phyloP scores from a whole-genome alignment of 768 basidiomycete species.

The Phaeolepiota aurea region DNA sequence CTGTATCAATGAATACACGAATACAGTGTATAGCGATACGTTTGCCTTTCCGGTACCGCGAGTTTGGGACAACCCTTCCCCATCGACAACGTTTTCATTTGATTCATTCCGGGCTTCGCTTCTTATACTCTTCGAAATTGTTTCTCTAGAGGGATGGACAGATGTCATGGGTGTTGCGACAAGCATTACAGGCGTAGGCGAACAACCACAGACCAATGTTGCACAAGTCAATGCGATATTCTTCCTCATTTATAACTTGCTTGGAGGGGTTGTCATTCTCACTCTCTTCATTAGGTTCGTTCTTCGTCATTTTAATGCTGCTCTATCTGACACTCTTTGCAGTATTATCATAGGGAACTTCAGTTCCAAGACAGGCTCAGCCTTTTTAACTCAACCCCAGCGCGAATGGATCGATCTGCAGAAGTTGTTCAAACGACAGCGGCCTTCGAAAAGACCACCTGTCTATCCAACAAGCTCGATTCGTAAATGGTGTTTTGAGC shows the following conservation, averaged over 20 bases:
- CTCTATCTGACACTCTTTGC: slow-evolving; percentile 8
- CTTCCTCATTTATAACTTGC: slow-evolving; percentile 84
- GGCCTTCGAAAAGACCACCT: slow-evolving; percentile 77
- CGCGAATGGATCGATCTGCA: slow-evolving; percentile 92
- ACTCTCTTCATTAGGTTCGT: slow-evolving; percentile 85
- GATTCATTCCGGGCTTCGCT: slow-evolving; percentile 79
- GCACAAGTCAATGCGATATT: slow-evolving; percentile 84
- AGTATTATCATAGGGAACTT: slow-evolving; percentile 97
- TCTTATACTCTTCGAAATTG: slow-evolving; percentile 92
- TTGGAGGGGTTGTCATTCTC: slow-evolving; percentile 85
- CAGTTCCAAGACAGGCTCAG: slow-evolving; percentile 76
- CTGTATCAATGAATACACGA: slow-evolving; percentile 71
- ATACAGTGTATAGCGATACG: slow-evolving; percentile 48
- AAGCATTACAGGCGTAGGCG: slow-evolving; percentile 60
- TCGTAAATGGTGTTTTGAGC: slow-evolving; percentile 84
- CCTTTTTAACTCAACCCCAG: slow-evolving; percentile 80
- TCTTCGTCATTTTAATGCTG: background rate
- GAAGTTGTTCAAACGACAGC: slow-evolving; percentile 80
- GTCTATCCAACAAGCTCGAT: slow-evolving; percentile 42
- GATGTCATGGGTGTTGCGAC: slow-evolving; percentile 82
- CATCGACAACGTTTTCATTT: slow-evolving; percentile 81
- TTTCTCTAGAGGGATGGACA: slow-evolving; percentile 95
- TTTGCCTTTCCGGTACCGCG: slow-evolving; percentile 75
- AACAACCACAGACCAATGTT: slow-evolving; percentile 65
- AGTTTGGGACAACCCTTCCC: slow-evolving; percentile 83